phyloP scores from a whole-genome alignment of 106 monocot genomes.

The Platanthera guangdongensis region DNA sequence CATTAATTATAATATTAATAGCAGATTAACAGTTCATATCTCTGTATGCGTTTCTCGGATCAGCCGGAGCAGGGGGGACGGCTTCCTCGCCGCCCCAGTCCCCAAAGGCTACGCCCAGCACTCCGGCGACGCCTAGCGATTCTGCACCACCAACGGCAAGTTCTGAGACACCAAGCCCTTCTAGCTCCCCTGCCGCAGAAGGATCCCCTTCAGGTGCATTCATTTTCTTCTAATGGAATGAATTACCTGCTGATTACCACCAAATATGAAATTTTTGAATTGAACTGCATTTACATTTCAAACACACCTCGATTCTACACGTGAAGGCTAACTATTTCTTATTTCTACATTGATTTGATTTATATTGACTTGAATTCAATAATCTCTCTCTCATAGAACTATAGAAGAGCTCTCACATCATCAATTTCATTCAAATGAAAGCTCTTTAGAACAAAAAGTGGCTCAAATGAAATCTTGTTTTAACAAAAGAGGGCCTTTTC shows the following conservation, averaged over 20 bases:
- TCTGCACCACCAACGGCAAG: not conserved
- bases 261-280: too few relatives aligned
- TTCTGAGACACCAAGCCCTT: not conserved
- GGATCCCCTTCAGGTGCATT: not conserved
- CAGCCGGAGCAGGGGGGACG: not conserved
- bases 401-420: too few relatives aligned
- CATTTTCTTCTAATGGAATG: not conserved
- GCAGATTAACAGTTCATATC: not conserved
- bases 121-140: not conserved
- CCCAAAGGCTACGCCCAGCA: not conserved
- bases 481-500: too few relatives aligned
- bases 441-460: too few relatives aligned
- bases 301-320: too few relatives aligned
- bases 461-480: too few relatives aligned
- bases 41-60: not conserved
- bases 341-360: too few relatives aligned
- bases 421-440: too few relatives aligned
- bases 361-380: too few relatives aligned
- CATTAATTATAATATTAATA: not conserved
- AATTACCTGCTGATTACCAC: not conserved
- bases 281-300: too few relatives aligned
- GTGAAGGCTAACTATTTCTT: too few relatives aligned
- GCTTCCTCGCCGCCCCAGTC: constrained; percentile 6
- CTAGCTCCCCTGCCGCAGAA: not conserved
- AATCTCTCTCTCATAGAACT: too few relatives aligned